Conservation (phyloP, 2,329 filamentous ascomycete species). For the Juglanconis juglandina region DNA sequence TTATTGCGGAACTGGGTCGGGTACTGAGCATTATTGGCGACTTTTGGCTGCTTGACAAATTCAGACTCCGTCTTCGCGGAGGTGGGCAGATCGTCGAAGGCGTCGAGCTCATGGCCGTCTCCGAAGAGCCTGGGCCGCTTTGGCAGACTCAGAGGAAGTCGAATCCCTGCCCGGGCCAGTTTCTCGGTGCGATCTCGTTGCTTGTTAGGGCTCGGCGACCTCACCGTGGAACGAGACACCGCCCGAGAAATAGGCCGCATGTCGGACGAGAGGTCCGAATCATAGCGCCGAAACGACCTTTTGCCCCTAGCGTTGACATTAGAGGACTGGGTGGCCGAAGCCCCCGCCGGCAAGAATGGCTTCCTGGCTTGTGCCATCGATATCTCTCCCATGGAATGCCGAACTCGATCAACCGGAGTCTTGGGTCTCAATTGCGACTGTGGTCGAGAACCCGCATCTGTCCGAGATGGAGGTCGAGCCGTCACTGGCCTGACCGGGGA, state of each 20-base stretch:
- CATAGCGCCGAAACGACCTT: constrained; percentile 72
- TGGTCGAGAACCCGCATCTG: constrained; percentile 46
- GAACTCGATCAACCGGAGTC: constrained; percentile 65
- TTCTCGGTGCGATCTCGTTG: constrained; percentile 40
- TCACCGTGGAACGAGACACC: constrained; percentile 55
- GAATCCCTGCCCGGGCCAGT: constrained; percentile 43
- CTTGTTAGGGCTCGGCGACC: constrained; percentile 57
- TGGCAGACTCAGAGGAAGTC: constrained; percentile 71
- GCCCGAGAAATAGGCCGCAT: constrained; percentile 55
- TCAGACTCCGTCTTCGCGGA: constrained; percentile 77
- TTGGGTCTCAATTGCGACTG: constrained; percentile 58
- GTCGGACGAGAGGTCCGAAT: constrained; percentile 69
- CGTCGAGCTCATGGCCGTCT: constrained; percentile 86
- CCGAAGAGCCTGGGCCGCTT: constrained; percentile 72
- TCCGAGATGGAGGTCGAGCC: constrained; percentile 56
- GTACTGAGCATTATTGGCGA: constrained; percentile 52
- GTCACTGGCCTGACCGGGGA: constrained; percentile 48
- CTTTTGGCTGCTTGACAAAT: constrained; percentile 74
- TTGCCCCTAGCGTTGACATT: constrained; percentile 70
- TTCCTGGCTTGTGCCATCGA: constrained; percentile 53
- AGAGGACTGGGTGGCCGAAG: constrained; percentile 60
- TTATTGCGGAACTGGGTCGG: constrained; percentile 60
- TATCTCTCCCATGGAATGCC: constrained; percentile 46
- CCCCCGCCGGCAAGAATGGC: constrained; percentile 78
- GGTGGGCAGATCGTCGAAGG: constrained; percentile 91